A percentile compares a stretch with the other conserved stretches of the same genome.
Conservation (phyloP, 2,329 filamentous ascomycete genomes). For the Talaromyces albobiverticillius region DNA sequence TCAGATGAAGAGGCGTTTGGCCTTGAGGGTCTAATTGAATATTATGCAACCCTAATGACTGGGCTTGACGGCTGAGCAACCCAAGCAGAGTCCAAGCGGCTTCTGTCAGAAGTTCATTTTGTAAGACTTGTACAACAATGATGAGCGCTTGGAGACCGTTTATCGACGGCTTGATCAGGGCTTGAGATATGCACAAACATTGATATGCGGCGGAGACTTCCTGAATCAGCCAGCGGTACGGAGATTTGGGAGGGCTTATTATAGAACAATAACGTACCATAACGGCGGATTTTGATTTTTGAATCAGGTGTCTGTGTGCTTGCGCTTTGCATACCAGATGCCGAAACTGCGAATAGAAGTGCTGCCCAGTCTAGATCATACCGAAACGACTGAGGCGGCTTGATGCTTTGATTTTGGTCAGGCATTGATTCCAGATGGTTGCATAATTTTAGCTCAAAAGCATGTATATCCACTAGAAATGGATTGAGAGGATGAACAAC, state of each 20-base stretch:
- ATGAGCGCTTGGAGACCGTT: slow-evolving; percentile 57
- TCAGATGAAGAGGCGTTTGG: background rate
- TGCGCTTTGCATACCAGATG: too few relatives aligned
- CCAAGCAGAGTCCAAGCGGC: slow-evolving; percentile 30
- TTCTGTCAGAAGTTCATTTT: slow-evolving; percentile 32
- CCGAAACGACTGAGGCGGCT: too few relatives aligned
- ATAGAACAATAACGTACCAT: too few relatives aligned
- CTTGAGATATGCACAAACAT: background rate
- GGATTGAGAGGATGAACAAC: slow-evolving; percentile 31
- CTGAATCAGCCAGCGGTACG: too few relatives aligned
- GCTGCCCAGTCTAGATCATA: too few relatives aligned
- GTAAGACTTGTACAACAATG: slow-evolving; percentile 51
- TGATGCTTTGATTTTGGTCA: too few relatives aligned
- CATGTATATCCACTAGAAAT: slow-evolving; percentile 28
- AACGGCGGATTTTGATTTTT: too few relatives aligned
- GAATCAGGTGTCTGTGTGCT: too few relatives aligned
- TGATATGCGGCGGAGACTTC: slow-evolving; percentile 22
- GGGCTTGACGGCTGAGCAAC: slow-evolving; percentile 30
- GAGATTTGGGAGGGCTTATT: too few relatives aligned
- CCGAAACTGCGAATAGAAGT: too few relatives aligned
- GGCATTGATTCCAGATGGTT: slow-evolving; percentile 23
- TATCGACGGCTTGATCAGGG: slow-evolving; percentile 51
- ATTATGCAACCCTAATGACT: slow-evolving; percentile 35
- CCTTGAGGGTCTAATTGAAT: too few relatives aligned
- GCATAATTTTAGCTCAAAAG: slow-evolving; percentile 29